A percentile compares a stretch with the other conserved stretches of the same genome.
Evolutionary conservation across 75 land plant species (phyloP).

Genomic region (Sequoiadendron giganteum): DNA sequence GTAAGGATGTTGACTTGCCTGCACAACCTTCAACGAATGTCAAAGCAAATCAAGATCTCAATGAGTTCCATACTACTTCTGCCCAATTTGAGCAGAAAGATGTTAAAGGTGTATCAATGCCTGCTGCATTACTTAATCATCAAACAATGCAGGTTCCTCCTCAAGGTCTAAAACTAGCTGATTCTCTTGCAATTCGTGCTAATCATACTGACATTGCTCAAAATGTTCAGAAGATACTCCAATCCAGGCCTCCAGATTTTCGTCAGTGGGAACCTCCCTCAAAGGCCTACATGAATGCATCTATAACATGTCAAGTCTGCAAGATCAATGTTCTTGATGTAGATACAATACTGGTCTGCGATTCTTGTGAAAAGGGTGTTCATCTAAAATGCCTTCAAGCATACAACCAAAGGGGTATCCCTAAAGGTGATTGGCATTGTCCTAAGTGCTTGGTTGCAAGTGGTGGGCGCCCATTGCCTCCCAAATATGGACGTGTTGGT

Average conservation of each 20-base stretch:
- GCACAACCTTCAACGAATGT: constrained; percentile 13
- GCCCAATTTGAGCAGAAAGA: constrained; percentile 21
- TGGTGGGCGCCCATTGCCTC: constrained; percentile 62
- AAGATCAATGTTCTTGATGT: constrained; percentile 45
- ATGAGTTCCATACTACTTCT: background rate
- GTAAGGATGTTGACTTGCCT: background rate
- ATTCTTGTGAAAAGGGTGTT: constrained; percentile 76
- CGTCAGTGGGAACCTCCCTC: constrained; percentile 55
- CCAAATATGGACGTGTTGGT: constrained; percentile 79
- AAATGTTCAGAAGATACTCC: constrained; percentile 51
- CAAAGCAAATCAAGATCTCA: constrained; percentile 17
- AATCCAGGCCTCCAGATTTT: constrained; percentile 32
- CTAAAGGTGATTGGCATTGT: constrained; percentile 89
- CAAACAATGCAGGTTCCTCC: constrained; percentile 18
- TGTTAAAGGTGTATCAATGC: constrained; percentile 4
- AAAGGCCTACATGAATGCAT: constrained; percentile 60
- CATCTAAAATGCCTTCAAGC: constrained; percentile 75
- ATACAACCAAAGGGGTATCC: constrained; percentile 42
- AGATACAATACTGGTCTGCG: constrained; percentile 65
- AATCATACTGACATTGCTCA: constrained; percentile 47
- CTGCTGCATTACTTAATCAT: constrained; percentile 16
- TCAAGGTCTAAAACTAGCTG: constrained; percentile 17
- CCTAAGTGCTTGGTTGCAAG: constrained; percentile 57
- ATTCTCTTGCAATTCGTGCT: constrained; percentile 15
- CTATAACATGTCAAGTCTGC: constrained; percentile 62